Percentiles rank a stretch among this genome's conserved stretches.
These are phyloP conservation scores for Xylaria sp. DNA, from an alignment of 2,329 filamentous ascomycete species.

Conservation along the genomic window DNA sequence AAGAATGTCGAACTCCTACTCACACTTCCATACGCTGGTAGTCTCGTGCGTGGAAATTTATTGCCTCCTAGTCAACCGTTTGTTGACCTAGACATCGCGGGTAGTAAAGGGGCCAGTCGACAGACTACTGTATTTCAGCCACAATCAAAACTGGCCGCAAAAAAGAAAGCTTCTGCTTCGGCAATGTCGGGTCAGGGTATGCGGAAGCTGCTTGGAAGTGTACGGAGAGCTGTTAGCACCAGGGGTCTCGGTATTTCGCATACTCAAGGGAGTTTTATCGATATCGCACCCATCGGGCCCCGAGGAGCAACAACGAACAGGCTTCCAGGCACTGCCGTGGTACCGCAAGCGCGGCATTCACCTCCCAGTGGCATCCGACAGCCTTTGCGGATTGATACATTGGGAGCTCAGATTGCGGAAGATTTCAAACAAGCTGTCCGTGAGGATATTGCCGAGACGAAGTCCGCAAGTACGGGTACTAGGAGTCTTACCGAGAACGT, in stretches of 20 bases:
- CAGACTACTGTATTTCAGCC: conserved; percentile 61
- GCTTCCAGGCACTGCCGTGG: conserved; percentile 63
- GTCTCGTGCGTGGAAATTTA: conserved; percentile 84
- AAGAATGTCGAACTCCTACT: conserved; percentile 64
- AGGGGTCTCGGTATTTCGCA: conserved; percentile 52
- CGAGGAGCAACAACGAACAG: conserved; percentile 62
- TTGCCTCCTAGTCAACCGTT: conserved; percentile 83
- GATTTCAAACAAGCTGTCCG: conserved; percentile 79
- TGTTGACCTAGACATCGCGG: conserved; percentile 68
- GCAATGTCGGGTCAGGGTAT: conserved; percentile 76
- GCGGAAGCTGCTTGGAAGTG: conserved; percentile 84
- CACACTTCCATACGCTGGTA: conserved; percentile 74
- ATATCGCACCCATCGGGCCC: conserved; percentile 56
- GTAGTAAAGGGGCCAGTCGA: conserved; percentile 53
- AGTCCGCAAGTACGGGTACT: conserved; percentile 31
- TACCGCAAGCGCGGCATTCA: conserved; percentile 57
- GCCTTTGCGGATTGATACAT: conserved; percentile 75
- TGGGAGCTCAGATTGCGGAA: conserved; percentile 79
- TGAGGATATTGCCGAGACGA: conserved; percentile 60
- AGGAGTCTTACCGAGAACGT: conserved; percentile 41
- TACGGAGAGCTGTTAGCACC: conserved; percentile 80
- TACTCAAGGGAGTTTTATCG: conserved; percentile 54
- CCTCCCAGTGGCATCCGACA: conserved; percentile 52
- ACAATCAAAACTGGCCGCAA: conserved; percentile 42
- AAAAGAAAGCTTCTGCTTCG: conserved; percentile 55